phyloP scores from a whole-genome alignment of 257 asterid species.

The Solanum pimpinellifolium region DNA sequence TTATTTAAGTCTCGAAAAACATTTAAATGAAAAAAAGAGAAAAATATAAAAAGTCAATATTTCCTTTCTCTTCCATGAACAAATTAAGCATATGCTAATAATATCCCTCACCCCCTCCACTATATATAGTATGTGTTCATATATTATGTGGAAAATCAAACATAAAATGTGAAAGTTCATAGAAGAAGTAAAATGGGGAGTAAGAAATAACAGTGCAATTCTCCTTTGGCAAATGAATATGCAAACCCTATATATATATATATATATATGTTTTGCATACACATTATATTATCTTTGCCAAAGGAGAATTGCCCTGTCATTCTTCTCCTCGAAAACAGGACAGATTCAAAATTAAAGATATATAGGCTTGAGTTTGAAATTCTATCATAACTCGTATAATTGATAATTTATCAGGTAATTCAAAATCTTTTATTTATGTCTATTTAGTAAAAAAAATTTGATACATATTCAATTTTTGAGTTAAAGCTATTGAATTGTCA shows the following conservation, averaged over 20 bases:
- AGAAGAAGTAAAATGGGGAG: neutral
- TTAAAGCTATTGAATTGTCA: neutral
- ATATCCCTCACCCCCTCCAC: neutral
- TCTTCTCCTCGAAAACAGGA: neutral
- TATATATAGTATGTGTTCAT: neutral
- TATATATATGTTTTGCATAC: neutral
- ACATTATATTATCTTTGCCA: slow-evolving; percentile 24
- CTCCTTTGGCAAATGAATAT: neutral
- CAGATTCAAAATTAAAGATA: too few relatives aligned
- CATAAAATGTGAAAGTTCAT: neutral
- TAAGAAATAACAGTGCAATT: neutral
- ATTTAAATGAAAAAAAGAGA: neutral
- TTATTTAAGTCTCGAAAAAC: neutral
- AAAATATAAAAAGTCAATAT: neutral
- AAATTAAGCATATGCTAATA: neutral
- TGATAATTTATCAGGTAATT: neutral
- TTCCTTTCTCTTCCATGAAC: neutral
- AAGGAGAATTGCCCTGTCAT: slow-evolving; percentile 85
- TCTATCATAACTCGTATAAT: neutral
- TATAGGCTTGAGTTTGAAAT: neutral
- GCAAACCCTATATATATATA: neutral
- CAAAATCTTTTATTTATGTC: neutral
- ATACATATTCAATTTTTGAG: neutral
- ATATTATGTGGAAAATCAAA: neutral
- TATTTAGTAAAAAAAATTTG: neutral